Base-by-base conservation (phyloP, 1,284 basidiomycete species). In the Trichosporon ovoides region DNA sequence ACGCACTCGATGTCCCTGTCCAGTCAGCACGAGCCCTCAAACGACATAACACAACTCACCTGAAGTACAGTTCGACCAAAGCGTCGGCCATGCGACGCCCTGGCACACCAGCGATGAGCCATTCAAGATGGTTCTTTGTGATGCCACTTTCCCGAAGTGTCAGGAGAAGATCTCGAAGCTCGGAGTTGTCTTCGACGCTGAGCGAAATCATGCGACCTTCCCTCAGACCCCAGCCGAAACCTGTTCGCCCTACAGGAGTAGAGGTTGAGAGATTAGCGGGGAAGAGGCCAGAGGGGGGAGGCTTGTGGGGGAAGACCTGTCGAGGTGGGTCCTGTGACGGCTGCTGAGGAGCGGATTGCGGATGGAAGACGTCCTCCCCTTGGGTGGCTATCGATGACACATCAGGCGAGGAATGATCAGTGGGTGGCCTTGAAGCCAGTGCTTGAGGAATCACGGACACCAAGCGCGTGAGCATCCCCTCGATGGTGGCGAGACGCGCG, bases 101-200 rank as follows among this genome's bases (percentile, higher is more conserved):
- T 0, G 78, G 78, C 0, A 79, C 73, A 33, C 75, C 74, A 38
- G 74, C 71, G 43, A 78, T 71, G 50, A 78, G 59, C 69, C 74
- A 76, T 53, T 76, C 73, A 50, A 78, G 58, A 56, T 75, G 74
- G 40, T 70, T 65, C 58, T 76, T 76, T 16, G 71, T 68, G 19
- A 79, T 73, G 9, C 78, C 78, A 56, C 72, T 75, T 57, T 78
- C 77, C 59, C 75, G 74, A 13, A 78, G 63, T 7, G 73, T 77
- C 28, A 70, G 60, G 16, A 78, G 60, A 2, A 78, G 67, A 46
- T 75, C 74, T 48, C 72, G 69, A 35, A 77, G 58, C 35, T 75
- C 74, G 18, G 66, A 59, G 57, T 70, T 76, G 57, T 71, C 72
- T 34, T 74, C 73, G 19, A 63, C 60, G 7, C 56, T 57, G 16